Evolutionary conservation across 2,329 filamentous ascomycete species (phyloP).

Genomic region (Cordyceps pruinosa): DNA sequence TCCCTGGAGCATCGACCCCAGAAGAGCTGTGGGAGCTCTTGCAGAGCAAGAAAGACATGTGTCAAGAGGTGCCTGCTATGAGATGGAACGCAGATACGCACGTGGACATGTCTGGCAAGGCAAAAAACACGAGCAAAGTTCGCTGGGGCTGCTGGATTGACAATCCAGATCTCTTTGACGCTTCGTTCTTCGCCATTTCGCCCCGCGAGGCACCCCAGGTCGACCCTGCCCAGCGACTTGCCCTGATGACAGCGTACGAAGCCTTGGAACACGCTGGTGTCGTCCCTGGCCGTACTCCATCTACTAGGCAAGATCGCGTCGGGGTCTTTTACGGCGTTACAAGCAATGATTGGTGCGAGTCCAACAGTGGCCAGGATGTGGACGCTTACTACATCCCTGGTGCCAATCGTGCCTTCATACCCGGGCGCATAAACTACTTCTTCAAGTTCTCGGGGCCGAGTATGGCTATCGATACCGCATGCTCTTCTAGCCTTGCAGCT

Average conservation of each 20-base stretch:
- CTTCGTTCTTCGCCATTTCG: conserved; percentile 73
- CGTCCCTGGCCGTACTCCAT: conserved; percentile 55
- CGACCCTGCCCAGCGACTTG: conserved; percentile 67
- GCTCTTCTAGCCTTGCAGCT: conserved; percentile 66
- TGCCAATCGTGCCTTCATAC: conserved; percentile 32
- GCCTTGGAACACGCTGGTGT: conserved; percentile 68
- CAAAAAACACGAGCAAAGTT: conserved; percentile 35
- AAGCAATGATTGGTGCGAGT: not conserved
- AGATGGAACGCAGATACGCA: conserved; percentile 60
- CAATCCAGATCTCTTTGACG: conserved; percentile 65
- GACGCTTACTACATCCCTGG: conserved; percentile 49
- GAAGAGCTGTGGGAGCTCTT: conserved; percentile 54
- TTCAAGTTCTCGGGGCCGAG: conserved; percentile 71
- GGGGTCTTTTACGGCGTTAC: conserved; percentile 55
- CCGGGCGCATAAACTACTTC: conserved; percentile 66
- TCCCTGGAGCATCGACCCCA: conserved; percentile 29
- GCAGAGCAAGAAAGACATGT: not conserved
- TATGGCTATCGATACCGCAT: conserved; percentile 70
- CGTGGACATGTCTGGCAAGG: conserved; percentile 57
- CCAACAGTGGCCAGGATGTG: conserved; percentile 55
- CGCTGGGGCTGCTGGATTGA: not conserved
- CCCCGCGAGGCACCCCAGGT: conserved; percentile 66
- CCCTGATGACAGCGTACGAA: conserved; percentile 66
- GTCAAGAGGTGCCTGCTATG: conserved; percentile 46
- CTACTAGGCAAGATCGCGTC: conserved; percentile 30